Evolutionary conservation across 148 eudicot species (phyloP).

Genomic region (Rhododendron henanense): DNA sequence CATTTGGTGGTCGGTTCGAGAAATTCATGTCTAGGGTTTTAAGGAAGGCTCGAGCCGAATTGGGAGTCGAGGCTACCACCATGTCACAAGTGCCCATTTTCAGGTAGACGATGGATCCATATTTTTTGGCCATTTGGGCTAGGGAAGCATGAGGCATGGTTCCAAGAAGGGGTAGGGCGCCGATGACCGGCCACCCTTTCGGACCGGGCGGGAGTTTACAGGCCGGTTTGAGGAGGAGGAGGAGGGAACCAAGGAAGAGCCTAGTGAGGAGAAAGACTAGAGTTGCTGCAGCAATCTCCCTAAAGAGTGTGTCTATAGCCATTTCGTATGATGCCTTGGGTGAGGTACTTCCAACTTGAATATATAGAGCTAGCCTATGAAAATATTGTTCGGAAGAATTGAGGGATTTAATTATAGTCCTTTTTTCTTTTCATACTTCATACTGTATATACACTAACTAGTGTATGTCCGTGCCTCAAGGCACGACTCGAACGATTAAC

Average conservation of each 20-base stretch:
- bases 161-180: conserved; percentile 21
- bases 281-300: background rate
- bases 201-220: conserved; percentile 14
- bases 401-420: too few relatives aligned
- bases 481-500: too few relatives aligned
- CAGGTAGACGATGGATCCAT: conserved; percentile 30
- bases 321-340: background rate
- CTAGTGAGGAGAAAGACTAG: background rate
- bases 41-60: conserved; percentile 20
- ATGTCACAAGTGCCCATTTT: conserved; percentile 22
- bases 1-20: conserved; percentile 24
- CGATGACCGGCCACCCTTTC: conserved; percentile 21
- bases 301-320: conserved; percentile 11
- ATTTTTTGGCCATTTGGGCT: conserved; percentile 25
- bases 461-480: too few relatives aligned
- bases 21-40: conserved; percentile 24
- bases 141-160: conserved; percentile 27
- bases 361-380: too few relatives aligned
- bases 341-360: too few relatives aligned
- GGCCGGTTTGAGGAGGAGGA: background rate
- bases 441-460: too few relatives aligned
- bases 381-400: too few relatives aligned
- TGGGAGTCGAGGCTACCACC: conserved; percentile 30
- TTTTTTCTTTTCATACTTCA: too few relatives aligned
- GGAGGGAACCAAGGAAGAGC: background rate